A percentile compares a stretch with the other conserved stretches of the same genome.
Conservation (phyloP, 192 early-diverging fungal genomes). For the Endogone sp. region DNA sequence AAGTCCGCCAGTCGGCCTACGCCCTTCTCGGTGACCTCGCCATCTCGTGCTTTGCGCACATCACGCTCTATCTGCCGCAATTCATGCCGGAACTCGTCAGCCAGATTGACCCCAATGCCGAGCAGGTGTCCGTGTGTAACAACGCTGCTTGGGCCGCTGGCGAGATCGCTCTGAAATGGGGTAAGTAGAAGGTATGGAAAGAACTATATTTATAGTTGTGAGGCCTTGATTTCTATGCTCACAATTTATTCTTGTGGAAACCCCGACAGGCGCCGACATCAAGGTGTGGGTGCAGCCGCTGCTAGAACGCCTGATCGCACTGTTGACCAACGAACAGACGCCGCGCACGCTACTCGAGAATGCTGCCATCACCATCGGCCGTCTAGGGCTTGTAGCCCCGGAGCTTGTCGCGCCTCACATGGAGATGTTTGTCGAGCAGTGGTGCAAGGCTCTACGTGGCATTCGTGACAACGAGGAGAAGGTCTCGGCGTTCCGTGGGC, state of each 20-base stretch:
- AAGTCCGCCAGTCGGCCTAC: slow-evolving; percentile 94
- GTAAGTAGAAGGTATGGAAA: slow-evolving; percentile 28
- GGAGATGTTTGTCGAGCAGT: slow-evolving; percentile 75
- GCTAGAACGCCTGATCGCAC: slow-evolving; percentile 78
- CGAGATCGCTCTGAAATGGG: slow-evolving; percentile 89
- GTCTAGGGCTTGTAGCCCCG: slow-evolving; percentile 87
- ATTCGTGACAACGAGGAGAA: slow-evolving; percentile 97
- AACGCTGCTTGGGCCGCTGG: slow-evolving; percentile 98
- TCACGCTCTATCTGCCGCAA: slow-evolving; percentile 74
- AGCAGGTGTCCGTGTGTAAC: slow-evolving; percentile 87
- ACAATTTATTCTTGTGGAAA: neutral
- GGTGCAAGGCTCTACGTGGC: slow-evolving; percentile 74
- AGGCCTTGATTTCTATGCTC: too few relatives aligned
- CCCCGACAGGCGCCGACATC: slow-evolving; percentile 61
- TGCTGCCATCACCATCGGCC: slow-evolving; percentile 95
- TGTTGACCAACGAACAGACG: slow-evolving; percentile 67
- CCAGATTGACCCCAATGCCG: slow-evolving; percentile 71
- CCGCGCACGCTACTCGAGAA: slow-evolving; percentile 87
- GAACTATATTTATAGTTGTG: neutral
- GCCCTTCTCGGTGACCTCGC: slow-evolving; percentile 96
- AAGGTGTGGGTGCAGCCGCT: slow-evolving; percentile 74
- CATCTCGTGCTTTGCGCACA: slow-evolving; percentile 80
- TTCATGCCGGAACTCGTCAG: slow-evolving; percentile 76
- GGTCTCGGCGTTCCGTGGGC: slow-evolving; percentile 90
- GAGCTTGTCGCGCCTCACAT: slow-evolving; percentile 81